Conservation (phyloP, 2,329 filamentous ascomycete genomes). For the Cadophora gregata region DNA sequence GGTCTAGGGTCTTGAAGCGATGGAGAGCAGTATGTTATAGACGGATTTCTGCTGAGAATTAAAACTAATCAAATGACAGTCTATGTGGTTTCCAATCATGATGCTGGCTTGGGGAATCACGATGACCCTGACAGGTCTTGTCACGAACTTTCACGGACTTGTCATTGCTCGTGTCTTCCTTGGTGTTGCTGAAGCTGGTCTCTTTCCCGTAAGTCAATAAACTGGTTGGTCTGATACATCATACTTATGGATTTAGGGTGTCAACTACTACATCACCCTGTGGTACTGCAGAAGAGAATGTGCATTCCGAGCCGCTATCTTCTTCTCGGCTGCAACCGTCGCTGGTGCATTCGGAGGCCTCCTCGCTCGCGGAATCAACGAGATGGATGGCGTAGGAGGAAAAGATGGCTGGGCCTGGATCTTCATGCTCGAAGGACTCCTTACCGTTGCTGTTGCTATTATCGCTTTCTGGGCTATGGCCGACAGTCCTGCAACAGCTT, state of each 20-base stretch:
- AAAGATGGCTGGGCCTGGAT: slow-evolving; percentile 54
- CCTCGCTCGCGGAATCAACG: slow-evolving; percentile 51
- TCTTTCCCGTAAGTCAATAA: slow-evolving; percentile 42
- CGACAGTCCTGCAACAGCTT: slow-evolving; percentile 51
- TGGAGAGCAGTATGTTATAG: slow-evolving; percentile 21
- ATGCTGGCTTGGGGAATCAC: slow-evolving; percentile 69
- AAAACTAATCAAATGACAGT: slow-evolving; percentile 33
- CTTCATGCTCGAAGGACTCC: slow-evolving; percentile 22
- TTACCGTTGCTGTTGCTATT: slow-evolving; percentile 48
- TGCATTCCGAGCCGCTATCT: slow-evolving; percentile 30
- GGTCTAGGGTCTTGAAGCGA: slow-evolving; percentile 19
- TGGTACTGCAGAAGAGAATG: slow-evolving; percentile 22
- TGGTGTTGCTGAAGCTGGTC: slow-evolving; percentile 33
- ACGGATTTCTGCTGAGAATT: not conserved
- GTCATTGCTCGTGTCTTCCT: slow-evolving; percentile 48
- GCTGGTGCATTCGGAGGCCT: slow-evolving; percentile 55
- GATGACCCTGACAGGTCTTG: slow-evolving; percentile 70
- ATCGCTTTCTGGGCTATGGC: slow-evolving; percentile 54
- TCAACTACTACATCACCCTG: slow-evolving; percentile 25
- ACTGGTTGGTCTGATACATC: slow-evolving; percentile 54
- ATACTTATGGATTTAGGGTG: slow-evolving; percentile 27
- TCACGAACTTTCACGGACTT: slow-evolving; percentile 67
- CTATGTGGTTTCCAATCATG: slow-evolving; percentile 70
- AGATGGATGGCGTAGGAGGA: slow-evolving; percentile 53
- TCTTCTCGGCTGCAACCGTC: slow-evolving; percentile 48